Evolutionary conservation across 192 early-diverging fungal species (phyloP), one percentile per base, ranked within the genome.

Genomic region (Backusella australiensis): DNA sequence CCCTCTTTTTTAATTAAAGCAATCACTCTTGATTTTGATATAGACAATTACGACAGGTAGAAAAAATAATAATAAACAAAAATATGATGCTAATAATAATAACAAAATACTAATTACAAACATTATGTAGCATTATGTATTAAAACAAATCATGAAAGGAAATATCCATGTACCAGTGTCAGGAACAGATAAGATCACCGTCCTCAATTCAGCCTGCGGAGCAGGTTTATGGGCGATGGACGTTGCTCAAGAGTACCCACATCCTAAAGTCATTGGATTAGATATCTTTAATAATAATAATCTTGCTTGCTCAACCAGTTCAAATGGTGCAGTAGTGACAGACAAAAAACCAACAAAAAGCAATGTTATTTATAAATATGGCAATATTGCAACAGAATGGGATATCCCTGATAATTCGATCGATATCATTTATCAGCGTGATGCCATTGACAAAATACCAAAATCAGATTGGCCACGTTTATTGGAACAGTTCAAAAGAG

Each of bases 401-500:
- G 52, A 66, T 34, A 79, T 76, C 65, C 41, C 70, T 39, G 75
- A 79, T 34, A 53, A 68, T 21, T 72, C 32, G 49, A 68, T 82
- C 44, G 81, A 78, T 67, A 69, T 73, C 34, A 68, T 82, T 35
- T 74, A 75, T 67, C 74, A 76, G 52, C 32, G 74, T 41, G 77
- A 79, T 66, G 32, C 71, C 17, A 49, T 41, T 26, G 39, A 36
- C 17, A 39, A 49, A 35, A n/a, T 79, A 11, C 75, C 77, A 35
- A 14, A 44, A 15, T 36, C 53, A 6, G 29, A 74, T 9, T 84
- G 83, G 83, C 68, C 76, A 32, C 42, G 32, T 4, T 49, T 84
- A 21, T 38, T 81, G n/a, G 71, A 68, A n/a, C 77, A 89, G 66
- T 69, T 87, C 1, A 42, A 77, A 53, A 79, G 88, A 9, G 77